Conservation (phyloP, 2,329 filamentous ascomycete species). For the Myriosclerotinia curreyana region DNA sequence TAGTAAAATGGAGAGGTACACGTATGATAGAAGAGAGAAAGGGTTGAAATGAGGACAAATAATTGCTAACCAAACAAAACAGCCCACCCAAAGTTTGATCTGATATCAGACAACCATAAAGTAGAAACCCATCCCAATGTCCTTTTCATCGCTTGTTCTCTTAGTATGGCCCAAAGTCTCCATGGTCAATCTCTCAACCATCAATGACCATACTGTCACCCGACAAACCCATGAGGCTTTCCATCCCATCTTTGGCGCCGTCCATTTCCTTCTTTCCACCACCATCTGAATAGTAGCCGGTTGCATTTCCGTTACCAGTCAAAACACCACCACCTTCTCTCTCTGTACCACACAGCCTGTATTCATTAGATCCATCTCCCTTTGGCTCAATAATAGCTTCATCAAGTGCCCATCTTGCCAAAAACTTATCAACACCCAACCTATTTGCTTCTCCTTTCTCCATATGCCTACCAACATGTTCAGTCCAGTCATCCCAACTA, state of each 20-base stretch:
- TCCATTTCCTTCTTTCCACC: slow-evolving; percentile 22
- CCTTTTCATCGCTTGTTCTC: not conserved
- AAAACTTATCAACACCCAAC: slow-evolving; percentile 55
- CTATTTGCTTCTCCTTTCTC: slow-evolving; percentile 64
- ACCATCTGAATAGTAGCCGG: slow-evolving; percentile 39
- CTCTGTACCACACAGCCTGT: slow-evolving; percentile 51
- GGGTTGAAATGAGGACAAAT: not conserved
- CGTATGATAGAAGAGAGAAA: not conserved
- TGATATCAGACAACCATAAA: slow-evolving; percentile 7
- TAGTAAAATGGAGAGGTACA: not conserved
- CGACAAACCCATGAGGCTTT: slow-evolving; percentile 17
- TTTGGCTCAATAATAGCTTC: slow-evolving; percentile 61
- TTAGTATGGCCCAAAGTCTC: not conserved
- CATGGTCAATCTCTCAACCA: slow-evolving; percentile 7
- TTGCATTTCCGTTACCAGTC: slow-evolving; percentile 27
- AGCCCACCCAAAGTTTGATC: slow-evolving; percentile 7
- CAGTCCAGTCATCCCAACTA: slow-evolving; percentile 88
- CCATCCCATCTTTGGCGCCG: slow-evolving; percentile 8
- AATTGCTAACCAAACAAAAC: slow-evolving; percentile 13
- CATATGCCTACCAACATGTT: slow-evolving; percentile 88
- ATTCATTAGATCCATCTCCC: slow-evolving; percentile 50
- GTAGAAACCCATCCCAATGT: slow-evolving; percentile 7
- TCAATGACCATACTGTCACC: slow-evolving; percentile 21
- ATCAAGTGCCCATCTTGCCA: slow-evolving; percentile 61
- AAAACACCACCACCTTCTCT: slow-evolving; percentile 30